Base-by-base conservation (phyloP, 2,329 filamentous ascomycete genomes). In the Didymella pinodella region DNA sequence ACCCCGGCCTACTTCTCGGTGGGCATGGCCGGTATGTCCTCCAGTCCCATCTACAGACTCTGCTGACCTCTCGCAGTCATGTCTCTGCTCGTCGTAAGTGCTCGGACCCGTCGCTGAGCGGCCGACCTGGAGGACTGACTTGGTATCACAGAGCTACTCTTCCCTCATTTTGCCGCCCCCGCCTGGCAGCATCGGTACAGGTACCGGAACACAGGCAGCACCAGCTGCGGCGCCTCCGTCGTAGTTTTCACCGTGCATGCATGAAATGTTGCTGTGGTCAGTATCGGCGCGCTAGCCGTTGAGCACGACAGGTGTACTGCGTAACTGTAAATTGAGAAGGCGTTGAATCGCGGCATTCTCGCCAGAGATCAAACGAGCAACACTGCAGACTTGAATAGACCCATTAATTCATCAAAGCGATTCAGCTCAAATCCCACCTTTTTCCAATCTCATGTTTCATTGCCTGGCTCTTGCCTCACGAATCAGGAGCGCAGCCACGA, bases 1-100 rank as follows among this genome's bases (percentile, higher is more conserved):
- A 93, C 91, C 5, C 92, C 93, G 2, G 86, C 83, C 51, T 88
- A 87, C 75, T 89, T 95, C 78, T 88, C 88, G 55, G 87, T 95
- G 55, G 85, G 88, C 77, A 95, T 96, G 90, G 87, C 91, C 20
- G 72, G 90, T 92, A 82, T 70, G 88, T 85, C 48, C 12, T 26
- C n/a, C 38, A 14, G 18, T 4, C 10, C 22, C 2, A 25, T 29
- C 11, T 14, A 20, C 18, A 38, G 18, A 40, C 12, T 3, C 26
- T 51, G 36, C 65, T 69, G 61, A 70, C 54, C 26, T 20, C 20
- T 46, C 45, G 16, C 61, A 78, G 74, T 79, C 59, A 77, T 83
- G 77, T 80, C 80, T 28, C 70, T 83, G 36, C 70, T 75, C 31
- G 80, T 83, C 47, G 80, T 81, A 72, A 70, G 79, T 77, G 7